Percentiles rank a stretch among this genome's conserved stretches.
Conservation (phyloP, 371 early-diverging fungal species). For the Batrachochytrium dendrobatidis region DNA sequence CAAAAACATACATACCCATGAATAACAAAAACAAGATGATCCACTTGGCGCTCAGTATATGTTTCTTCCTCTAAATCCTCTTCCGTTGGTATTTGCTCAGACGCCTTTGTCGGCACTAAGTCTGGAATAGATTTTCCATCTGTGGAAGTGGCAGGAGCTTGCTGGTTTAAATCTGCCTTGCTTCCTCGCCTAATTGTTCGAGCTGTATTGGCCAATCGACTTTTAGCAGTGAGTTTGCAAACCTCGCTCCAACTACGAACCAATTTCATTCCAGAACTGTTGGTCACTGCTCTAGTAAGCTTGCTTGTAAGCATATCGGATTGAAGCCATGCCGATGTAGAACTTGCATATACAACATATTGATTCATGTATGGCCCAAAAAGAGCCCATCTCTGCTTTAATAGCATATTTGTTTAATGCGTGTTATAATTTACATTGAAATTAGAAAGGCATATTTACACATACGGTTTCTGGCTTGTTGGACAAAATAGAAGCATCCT, state of each 20-base stretch:
- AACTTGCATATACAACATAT: constrained; percentile 60
- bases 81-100: no score
- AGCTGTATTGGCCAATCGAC: no score
- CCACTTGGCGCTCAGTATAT: constrained; percentile 56
- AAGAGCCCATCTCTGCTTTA: constrained; percentile 53
- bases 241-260: constrained; percentile 72
- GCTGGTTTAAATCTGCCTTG: no score
- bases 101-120: no score
- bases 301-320: constrained; percentile 56
- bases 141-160: no score
- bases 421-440: neutral
- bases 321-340: constrained; percentile 56
- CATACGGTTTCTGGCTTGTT: no score
- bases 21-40: constrained; percentile 70
- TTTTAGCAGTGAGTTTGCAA: constrained; percentile 44
- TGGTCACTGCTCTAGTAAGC: constrained; percentile 63
- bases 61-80: constrained; percentile 46
- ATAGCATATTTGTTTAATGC: neutral
- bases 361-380: constrained; percentile 71
- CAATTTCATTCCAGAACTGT: constrained; percentile 57
- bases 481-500: no score
- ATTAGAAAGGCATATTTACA: neutral
- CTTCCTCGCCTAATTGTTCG: no score
- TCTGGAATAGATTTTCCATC: no score
- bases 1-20: constrained; percentile 48